phyloP scores from a whole-genome alignment of 1,284 basidiomycete genomes.

The Exsudoporus floridanus region DNA sequence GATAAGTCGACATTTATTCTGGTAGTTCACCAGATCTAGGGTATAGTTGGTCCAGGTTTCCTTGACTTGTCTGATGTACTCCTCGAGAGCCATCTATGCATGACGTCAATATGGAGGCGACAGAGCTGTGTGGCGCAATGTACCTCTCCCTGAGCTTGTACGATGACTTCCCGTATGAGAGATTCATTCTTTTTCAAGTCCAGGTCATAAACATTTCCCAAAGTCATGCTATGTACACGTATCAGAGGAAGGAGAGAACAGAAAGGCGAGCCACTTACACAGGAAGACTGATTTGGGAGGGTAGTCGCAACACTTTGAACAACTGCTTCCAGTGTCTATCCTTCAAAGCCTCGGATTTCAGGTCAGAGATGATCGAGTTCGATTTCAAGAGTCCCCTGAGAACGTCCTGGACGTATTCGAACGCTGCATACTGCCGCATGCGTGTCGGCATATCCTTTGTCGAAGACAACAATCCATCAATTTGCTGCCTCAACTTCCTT shows the following conservation, averaged over 20 bases:
- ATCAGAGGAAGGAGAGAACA: conserved; percentile 9
- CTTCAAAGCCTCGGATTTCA: conserved; percentile 96
- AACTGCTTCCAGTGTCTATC: conserved; percentile 99
- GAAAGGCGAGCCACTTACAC: conserved; percentile 48
- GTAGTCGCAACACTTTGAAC: conserved; percentile 84
- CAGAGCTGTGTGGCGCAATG: conserved; percentile 4
- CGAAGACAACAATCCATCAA: conserved; percentile 84
- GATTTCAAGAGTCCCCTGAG: conserved; percentile 86
- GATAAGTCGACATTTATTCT: conserved; percentile 97
- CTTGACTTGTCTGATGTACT: conserved; percentile 93
- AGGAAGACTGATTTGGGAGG: conserved; percentile 62
- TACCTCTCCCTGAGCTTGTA: conserved; percentile 98
- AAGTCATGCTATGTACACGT: conserved; percentile 69
- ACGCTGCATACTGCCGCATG: conserved; percentile 99
- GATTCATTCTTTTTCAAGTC: conserved; percentile 93
- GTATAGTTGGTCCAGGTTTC: conserved; percentile 97
- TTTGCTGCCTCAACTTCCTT: conserved; percentile 90
- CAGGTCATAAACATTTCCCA: conserved; percentile 96
- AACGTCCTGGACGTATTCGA: conserved; percentile 96
- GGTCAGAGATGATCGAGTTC: conserved; percentile 85
- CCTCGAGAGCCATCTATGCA: conserved; percentile 84
- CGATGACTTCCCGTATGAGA: conserved; percentile 90
- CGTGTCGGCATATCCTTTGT: conserved; percentile 99
- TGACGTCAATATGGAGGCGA: conserved; percentile 7
- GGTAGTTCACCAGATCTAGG: conserved; percentile 96